Evolutionary conservation across 2,329 filamentous ascomycete genomes (phyloP).

Genomic region (Ceratocystis cubensis): DNA sequence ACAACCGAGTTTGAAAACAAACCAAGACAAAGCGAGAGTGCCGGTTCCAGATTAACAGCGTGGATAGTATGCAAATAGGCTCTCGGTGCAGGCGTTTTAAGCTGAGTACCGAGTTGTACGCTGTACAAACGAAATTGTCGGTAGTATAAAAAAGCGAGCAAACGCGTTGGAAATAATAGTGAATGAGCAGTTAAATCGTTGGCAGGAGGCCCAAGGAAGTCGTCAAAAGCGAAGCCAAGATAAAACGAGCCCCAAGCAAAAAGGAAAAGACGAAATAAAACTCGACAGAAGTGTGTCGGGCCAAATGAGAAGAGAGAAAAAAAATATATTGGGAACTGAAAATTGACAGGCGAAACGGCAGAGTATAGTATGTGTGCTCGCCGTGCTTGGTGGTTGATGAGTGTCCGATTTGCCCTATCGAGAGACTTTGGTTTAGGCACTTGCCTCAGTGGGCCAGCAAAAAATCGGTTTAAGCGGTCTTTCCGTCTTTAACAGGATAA

Average conservation of each 20-base stretch:
- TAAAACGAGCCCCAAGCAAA: not conserved
- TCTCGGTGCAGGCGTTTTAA: too few relatives aligned
- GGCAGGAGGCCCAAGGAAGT: not conserved
- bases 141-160: not conserved
- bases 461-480: conserved; percentile 4
- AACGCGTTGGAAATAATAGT: not conserved
- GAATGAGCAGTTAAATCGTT: not conserved
- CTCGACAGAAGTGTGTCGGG: not conserved
- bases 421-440: not conserved
- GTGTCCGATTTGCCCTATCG: not conserved
- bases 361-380: not conserved
- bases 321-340: not conserved
- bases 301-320: not conserved
- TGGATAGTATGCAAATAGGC: too few relatives aligned
- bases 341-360: not conserved
- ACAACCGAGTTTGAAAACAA: too few relatives aligned
- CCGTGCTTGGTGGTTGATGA: not conserved
- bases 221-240: not conserved
- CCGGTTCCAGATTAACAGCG: too few relatives aligned
- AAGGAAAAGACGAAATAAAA: conserved; percentile 5
- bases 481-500: not conserved
- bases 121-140: too few relatives aligned
- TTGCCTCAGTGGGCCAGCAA: not conserved
- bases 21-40: too few relatives aligned
- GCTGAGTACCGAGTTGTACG: too few relatives aligned